Evolutionary conservation across 2,329 filamentous ascomycete species (phyloP).

Genomic region (Nothophoma quercina): DNA sequence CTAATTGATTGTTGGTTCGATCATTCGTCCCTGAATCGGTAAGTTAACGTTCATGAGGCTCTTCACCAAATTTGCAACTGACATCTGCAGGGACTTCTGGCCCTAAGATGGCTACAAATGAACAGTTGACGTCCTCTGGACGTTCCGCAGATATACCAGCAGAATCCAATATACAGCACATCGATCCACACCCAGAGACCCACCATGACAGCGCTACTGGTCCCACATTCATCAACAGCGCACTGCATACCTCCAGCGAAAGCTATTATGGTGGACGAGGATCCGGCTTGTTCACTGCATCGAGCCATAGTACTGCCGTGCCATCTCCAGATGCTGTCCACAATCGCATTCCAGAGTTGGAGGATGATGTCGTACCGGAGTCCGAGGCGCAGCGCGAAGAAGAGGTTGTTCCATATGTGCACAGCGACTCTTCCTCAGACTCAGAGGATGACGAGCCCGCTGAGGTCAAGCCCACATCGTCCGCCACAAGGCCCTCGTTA

Average conservation of each 20-base stretch:
- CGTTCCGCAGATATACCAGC: conserved; percentile 48
- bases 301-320: conserved; percentile 23
- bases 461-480: conserved; percentile 32
- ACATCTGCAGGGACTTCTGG: conserved; percentile 8
- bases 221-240: conserved; percentile 29
- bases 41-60: not conserved
- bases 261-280: conserved; percentile 21
- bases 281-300: conserved; percentile 17
- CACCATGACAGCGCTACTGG: conserved; percentile 1
- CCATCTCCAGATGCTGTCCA: conserved; percentile 10
- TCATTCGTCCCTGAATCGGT: not conserved
- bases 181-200: conserved; percentile 24
- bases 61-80: not conserved
- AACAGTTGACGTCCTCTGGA: conserved; percentile 45
- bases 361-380: not conserved
- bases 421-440: conserved; percentile 23
- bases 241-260: conserved; percentile 26
- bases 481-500: conserved; percentile 31
- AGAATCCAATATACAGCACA: conserved; percentile 32
- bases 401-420: conserved; percentile 20
- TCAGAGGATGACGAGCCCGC: conserved; percentile 33
- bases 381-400: conserved; percentile 18
- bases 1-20: not conserved
- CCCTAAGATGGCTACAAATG: conserved; percentile 36
- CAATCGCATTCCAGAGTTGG: not conserved